Base-by-base conservation (phyloP, 768 basidiomycete genomes). In the Tricholoma flavovirens region DNA sequence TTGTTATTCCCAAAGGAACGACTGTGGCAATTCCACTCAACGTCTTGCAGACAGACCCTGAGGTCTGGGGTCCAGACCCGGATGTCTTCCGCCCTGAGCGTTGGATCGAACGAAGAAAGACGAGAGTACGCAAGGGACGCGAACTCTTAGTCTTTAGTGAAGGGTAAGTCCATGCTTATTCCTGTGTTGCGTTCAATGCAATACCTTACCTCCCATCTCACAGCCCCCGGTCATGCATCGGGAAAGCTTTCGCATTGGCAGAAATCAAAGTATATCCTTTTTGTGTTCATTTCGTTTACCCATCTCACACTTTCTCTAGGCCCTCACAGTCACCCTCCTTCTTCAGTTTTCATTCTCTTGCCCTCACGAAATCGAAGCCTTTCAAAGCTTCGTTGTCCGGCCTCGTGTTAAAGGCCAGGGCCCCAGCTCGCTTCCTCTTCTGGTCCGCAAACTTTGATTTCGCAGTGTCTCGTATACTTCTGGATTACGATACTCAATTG, bases 341-440 rank as follows among this genome's bases (percentile, higher is more conserved):
- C 76, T 72, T 30, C 77, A 79, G 32, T 86, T 83, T 64, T 73
- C 77, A 7, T 83, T 85, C 62, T 68, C 74, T 3, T 81, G 79
- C 58, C 65, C 71, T 19, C 62, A 71, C 50, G 72, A 83, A 33
- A 84, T 86, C 48, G 83, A 85, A 60, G 64, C 81, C 21, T 85
- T 86, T 66, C 82, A 84, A 60, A 83, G 83, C 52, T 86, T 85
- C 57, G 84, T 86, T 11, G 75, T 86, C 51, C 77, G 84, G 14
- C 82, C 84, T 33, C 76, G 83, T 32, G 65, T 86, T 55, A 71
- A 70, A 59, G 82, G 83, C 45, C 71, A 83, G 60, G 72, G 70
- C 0, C 66, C 73, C 9, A 85, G 83, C 59, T 83, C 82, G 11
- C 75, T 86, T 38, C 83, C 84, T 38, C 72, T 84, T 53, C 59